Percentiles rank a stretch among this genome's conserved stretches.
phyloP scores from a whole-genome alignment of 768 basidiomycete genomes.

The Hygrophoropsis aurantiaca region DNA sequence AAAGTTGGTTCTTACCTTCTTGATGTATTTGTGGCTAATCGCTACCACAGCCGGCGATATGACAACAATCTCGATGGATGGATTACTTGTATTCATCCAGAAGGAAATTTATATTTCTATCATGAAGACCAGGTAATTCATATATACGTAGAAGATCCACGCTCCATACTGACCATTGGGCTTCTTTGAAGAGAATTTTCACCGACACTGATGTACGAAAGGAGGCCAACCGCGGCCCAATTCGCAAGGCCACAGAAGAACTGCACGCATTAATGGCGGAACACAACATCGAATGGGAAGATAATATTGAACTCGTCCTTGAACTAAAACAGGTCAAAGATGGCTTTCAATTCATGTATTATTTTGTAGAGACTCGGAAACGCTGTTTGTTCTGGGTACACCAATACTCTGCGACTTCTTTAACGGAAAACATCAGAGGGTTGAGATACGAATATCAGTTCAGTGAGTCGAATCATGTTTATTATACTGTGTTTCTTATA shows the following conservation, averaged over 20 bases:
- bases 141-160: not conserved
- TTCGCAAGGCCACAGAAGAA: not conserved
- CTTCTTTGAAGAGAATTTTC: constrained; percentile 38
- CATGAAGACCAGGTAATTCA: no score
- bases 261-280: not conserved
- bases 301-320: constrained; percentile 2
- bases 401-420: constrained; percentile 29
- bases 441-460: constrained; percentile 9
- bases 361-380: constrained; percentile 43
- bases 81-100: constrained; percentile 46
- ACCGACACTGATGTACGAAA: constrained; percentile 25
- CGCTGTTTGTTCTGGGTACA: constrained; percentile 52
- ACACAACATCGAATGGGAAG: not conserved
- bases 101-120: constrained; percentile 56
- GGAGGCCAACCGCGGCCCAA: not conserved
- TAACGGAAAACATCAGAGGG: constrained; percentile 39
- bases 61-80: constrained; percentile 31
- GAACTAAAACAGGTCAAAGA: not conserved
- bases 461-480: no score
- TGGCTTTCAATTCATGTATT: constrained; percentile 29
- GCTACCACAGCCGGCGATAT: not conserved
- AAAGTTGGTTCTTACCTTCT: not conserved
- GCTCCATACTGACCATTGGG: not conserved
- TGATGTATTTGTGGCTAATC: not conserved
- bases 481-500: no score